These are phyloP conservation scores for Madurella fahalii DNA, from an alignment of 2,329 filamentous ascomycete species.

Conservation along the genomic window DNA sequence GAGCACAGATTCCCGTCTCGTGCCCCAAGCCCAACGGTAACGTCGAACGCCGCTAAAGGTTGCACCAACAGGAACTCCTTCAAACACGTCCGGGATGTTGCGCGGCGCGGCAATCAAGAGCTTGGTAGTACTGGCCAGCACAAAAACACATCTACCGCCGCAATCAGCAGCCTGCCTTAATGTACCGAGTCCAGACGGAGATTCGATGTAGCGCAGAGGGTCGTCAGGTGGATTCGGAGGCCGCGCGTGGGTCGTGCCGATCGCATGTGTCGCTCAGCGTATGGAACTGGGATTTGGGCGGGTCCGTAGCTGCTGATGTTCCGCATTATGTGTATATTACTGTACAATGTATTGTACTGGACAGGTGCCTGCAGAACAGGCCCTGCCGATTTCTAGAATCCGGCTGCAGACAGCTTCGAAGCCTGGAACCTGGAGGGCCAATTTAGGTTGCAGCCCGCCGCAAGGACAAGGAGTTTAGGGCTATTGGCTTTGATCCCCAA, in stretches of 20 bases:
- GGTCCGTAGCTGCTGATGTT: not conserved
- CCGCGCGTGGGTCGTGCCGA: not conserved
- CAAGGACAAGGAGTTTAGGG: no score
- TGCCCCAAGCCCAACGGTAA: not conserved
- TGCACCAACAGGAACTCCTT: not conserved
- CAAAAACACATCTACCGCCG: not conserved
- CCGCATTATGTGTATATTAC: not conserved
- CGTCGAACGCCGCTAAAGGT: not conserved
- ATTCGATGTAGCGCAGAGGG: not conserved
- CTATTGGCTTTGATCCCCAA: no score
- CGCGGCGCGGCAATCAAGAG: not conserved
- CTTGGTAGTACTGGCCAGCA: no score
- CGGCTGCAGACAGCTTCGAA: no score
- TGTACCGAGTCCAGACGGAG: not conserved
- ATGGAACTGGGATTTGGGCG: not conserved
- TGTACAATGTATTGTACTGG: no score
- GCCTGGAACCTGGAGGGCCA: no score
- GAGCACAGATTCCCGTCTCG: not conserved
- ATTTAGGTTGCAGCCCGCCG: no score
- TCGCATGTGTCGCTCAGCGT: constrained; percentile 3
- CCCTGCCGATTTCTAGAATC: no score
- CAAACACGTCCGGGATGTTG: not conserved
- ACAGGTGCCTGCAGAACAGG: no score
- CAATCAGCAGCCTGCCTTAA: not conserved
- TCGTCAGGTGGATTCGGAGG: not conserved